These are phyloP conservation scores for Marasmius sp. DNA, from an alignment of 1,284 basidiomycete genomes.

Conservation along the genomic window DNA sequence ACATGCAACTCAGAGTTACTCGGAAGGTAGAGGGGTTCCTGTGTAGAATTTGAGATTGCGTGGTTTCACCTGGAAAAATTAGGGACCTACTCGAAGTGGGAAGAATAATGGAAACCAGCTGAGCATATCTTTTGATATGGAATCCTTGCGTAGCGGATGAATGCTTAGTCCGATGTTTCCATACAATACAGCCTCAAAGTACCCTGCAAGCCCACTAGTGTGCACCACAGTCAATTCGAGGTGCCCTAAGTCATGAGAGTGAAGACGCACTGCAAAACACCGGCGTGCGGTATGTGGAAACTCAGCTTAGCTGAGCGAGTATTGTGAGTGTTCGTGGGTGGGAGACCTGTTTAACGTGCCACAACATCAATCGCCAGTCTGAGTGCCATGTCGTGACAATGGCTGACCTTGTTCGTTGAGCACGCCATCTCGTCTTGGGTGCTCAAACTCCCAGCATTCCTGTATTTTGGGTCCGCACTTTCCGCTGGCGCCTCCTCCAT, in stretches of 20 bases:
- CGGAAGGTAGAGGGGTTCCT: conserved; percentile 94
- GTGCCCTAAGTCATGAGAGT: too few relatives aligned
- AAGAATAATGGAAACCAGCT: conserved; percentile 99
- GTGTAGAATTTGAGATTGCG: background rate
- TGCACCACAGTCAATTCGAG: too few relatives aligned
- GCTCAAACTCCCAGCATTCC: conserved; percentile 97
- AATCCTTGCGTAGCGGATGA: conserved; percentile 84
- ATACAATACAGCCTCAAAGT: conserved; percentile 96
- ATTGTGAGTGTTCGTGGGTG: conserved; percentile 88
- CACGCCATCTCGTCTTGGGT: conserved; percentile 80
- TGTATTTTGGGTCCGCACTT: conserved; percentile 84
- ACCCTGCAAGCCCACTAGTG: conserved; percentile 85
- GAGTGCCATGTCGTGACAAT: conserved; percentile 9
- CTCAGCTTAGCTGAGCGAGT: conserved; percentile 76
- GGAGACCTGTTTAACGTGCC: conserved; percentile 56
- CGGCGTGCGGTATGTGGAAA: conserved; percentile 94
- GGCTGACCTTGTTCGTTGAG: conserved; percentile 67
- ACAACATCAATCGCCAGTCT: conserved; percentile 2
- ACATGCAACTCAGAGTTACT: conserved; percentile 91
- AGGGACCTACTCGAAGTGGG: conserved; percentile 71
- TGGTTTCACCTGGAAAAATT: background rate
- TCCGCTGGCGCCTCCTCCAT: conserved; percentile 57
- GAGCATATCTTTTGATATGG: conserved; percentile 91
- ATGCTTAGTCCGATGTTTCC: conserved; percentile 89
- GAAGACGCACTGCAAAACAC: conserved; percentile 72